Evolutionary conservation across 1,284 basidiomycete species (phyloP).

Genomic region (Prillingera fragicola): DNA sequence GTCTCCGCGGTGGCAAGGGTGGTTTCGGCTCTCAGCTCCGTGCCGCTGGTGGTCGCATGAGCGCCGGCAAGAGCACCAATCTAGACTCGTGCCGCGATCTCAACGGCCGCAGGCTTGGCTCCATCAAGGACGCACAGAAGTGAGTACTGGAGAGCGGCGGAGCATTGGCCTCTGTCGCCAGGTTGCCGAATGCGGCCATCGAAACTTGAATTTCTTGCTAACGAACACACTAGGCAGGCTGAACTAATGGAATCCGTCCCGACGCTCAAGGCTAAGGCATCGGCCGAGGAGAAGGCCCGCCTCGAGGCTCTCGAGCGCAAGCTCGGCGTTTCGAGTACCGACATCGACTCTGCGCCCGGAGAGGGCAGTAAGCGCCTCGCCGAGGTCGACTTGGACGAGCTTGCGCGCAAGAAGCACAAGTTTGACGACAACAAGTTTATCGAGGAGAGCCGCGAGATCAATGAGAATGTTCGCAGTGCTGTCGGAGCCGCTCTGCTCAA

Average conservation of each 20-base stretch:
- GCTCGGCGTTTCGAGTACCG: constrained; percentile 58
- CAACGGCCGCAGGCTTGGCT: constrained; percentile 80
- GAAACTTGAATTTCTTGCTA: neutral
- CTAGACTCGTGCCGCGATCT: constrained; percentile 93
- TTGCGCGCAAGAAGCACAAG: constrained; percentile 72
- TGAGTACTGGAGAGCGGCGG: constrained; percentile 48
- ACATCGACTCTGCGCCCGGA: constrained; percentile 10
- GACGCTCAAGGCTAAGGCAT: constrained; percentile 69
- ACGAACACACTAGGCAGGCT: constrained; percentile 65
- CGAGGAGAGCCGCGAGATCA: constrained; percentile 85
- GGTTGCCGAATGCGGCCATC: neutral
- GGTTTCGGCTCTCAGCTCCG: constrained; percentile 95
- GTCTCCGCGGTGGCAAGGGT: constrained; percentile 85
- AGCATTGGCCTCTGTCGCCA: neutral
- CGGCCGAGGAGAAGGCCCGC: constrained; percentile 75
- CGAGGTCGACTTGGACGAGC: constrained; percentile 47
- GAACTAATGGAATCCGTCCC: constrained; percentile 83
- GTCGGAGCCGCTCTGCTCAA: constrained; percentile 59
- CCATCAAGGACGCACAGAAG: constrained; percentile 94
- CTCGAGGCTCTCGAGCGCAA: constrained; percentile 77
- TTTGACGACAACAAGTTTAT: constrained; percentile 89
- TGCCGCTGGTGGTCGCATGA: constrained; percentile 96
- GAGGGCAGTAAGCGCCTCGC: constrained; percentile 47
- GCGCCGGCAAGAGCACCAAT: constrained; percentile 87
- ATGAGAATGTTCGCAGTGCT: constrained; percentile 85